These are phyloP conservation scores for Leishmania arabica DNA, from an alignment of 208 protist genomes.

Conservation along the genomic window DNA sequence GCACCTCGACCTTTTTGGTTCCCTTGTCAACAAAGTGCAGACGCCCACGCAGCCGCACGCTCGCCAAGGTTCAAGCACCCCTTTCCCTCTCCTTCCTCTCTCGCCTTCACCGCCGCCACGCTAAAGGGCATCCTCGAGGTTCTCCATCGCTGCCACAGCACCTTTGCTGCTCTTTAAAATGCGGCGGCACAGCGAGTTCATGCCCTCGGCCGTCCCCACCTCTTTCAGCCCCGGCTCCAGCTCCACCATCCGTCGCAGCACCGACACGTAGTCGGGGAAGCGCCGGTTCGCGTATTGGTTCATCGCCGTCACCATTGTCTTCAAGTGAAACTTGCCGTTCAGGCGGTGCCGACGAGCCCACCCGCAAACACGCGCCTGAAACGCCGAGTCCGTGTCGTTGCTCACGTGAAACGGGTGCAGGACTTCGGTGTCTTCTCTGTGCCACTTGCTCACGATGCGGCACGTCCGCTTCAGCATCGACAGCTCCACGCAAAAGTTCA, in stretches of 20 bases:
- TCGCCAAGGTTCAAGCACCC: neutral
- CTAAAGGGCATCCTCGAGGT: constrained; percentile 14
- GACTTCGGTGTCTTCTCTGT: constrained; percentile 21
- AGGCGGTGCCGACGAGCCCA: constrained; percentile 53
- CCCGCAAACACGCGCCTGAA: constrained; percentile 56
- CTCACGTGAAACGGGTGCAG: constrained; percentile 18
- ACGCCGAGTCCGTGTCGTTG: constrained; percentile 35
- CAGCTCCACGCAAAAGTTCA: constrained; percentile 65
- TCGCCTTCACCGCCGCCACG: neutral
- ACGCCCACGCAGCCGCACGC: neutral
- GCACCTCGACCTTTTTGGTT: too few species aligned
- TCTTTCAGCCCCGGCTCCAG: constrained; percentile 44
- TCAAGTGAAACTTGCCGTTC: constrained; percentile 57
- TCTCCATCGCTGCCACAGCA: neutral
- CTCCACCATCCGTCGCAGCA: constrained; percentile 36
- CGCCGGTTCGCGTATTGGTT: constrained; percentile 61
- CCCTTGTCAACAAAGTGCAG: neutral
- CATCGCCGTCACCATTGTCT: constrained; percentile 65
- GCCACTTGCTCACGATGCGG: constrained; percentile 29
- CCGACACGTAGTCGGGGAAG: constrained; percentile 43
- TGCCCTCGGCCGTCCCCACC: constrained; percentile 59
- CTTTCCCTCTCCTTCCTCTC: neutral
- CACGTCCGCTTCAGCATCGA: constrained; percentile 50
- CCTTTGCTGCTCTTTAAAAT: constrained; percentile 14
- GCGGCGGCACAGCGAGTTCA: constrained; percentile 41